These are phyloP conservation scores for Candida sakaeoensis DNA, from an alignment of 805 yeast species.

Conservation along the genomic window DNA sequence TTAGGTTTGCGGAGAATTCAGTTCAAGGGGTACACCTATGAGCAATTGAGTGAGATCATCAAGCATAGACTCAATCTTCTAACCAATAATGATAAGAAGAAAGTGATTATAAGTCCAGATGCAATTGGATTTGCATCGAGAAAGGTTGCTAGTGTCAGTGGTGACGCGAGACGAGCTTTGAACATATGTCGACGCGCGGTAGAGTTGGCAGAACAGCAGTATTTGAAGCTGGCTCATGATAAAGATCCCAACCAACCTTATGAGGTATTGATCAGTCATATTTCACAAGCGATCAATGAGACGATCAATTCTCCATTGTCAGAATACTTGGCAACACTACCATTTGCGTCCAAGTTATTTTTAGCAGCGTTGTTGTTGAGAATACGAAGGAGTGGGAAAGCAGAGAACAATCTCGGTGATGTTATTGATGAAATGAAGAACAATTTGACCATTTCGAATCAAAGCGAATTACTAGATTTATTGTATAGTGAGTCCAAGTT, in stretches of 20 bases:
- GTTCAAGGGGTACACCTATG: constrained; percentile 83
- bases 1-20: constrained; percentile 83
- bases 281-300: constrained; percentile 76
- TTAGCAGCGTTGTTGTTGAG: constrained; percentile 65
- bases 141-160: constrained; percentile 93
- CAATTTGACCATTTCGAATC: constrained; percentile 37
- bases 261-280: constrained; percentile 66
- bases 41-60: constrained; percentile 73
- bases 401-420: constrained; percentile 72
- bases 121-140: constrained; percentile 91
- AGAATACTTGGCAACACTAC: constrained; percentile 51
- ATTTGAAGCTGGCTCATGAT: constrained; percentile 22
- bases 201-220: constrained; percentile 75
- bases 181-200: constrained; percentile 86
- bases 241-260: constrained; percentile 32
- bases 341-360: constrained; percentile 69
- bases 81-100: constrained; percentile 31
- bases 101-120: constrained; percentile 52
- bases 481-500: constrained; percentile 29
- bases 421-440: constrained; percentile 72
- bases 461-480: constrained; percentile 18
- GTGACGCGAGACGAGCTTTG: constrained; percentile 93
- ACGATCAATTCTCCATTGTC: constrained; percentile 73
- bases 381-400: constrained; percentile 61
- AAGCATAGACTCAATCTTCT: constrained; percentile 57